Base-by-base conservation (phyloP, 2,329 filamentous ascomycete species). In the Verticillium alfalfae region DNA sequence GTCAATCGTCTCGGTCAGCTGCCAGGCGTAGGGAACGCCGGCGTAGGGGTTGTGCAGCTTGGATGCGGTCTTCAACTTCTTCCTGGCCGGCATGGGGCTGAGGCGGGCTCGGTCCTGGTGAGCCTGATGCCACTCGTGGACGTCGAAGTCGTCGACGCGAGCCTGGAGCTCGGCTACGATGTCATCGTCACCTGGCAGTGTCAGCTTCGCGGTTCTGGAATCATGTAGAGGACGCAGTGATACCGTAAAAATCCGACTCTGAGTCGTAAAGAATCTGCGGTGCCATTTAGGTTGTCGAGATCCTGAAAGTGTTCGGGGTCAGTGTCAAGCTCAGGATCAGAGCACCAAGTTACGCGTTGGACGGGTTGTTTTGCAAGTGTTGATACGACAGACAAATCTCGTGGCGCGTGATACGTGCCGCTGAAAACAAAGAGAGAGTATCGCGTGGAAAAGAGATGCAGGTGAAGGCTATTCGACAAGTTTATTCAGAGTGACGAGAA, bases 1-100 rank as follows among this genome's bases (percentile, higher is more conserved):
- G 8, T 84, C 73, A 1, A 90, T 75, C 0, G 82, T 83, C 70
- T 93, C 90, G 1, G 77, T 77, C 34, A 88, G 78, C 71, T 89
- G 88, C 78, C 88, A 87, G 34, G 84, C 87, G 64, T 79, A 80
- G 3, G 72, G 60, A 1, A 79, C 62, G 38, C 83, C 84, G 61
- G 84, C 79, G 66, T 86, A 87, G 1, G 81, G 81, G 69, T 91
- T 90, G 73, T 85, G 80, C 2, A 84, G 72, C 34, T 71, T 72
- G 36, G 56, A 22, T 18, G 12, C 16, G 13, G 34, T 57, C 0
- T 52, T 22, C 18, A 26, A 12, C 8, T n/a, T 22, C 18, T 52
- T 52, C 45, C 45, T 26, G n/a, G 45, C n/a, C 9, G 73, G 65
- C 7, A 65, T 60, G n/a, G 58, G 57, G 54, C 61, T 34, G 59